phyloP scores from a whole-genome alignment of 2,329 filamentous ascomycete genomes.

The Sordariomycetes sp. region DNA sequence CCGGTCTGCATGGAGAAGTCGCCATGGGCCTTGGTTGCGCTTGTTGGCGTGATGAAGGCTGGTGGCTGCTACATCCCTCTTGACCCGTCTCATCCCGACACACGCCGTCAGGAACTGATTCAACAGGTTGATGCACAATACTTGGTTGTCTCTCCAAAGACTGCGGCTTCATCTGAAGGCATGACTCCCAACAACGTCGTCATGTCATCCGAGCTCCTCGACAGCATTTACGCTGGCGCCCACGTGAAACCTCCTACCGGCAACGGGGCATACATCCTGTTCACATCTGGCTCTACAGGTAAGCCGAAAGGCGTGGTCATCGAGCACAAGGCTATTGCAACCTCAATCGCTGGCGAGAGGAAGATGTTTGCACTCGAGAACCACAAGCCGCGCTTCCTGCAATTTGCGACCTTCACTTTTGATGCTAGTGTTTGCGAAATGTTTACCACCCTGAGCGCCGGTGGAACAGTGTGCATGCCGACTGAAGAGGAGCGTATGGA shows the following conservation, averaged over 20 bases:
- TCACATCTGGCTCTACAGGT: constrained; percentile 49
- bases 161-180: neutral
- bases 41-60: constrained; percentile 3
- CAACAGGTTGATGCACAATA: neutral
- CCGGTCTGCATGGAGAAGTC: constrained; percentile 6
- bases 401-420: constrained; percentile 1
- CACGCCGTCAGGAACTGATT: neutral
- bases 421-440: constrained; percentile 15
- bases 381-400: constrained; percentile 2
- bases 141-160: neutral
- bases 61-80: constrained; percentile 3
- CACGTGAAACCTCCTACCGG: neutral
- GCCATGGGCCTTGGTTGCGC: constrained; percentile 1
- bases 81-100: constrained; percentile 3
- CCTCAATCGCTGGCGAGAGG: neutral
- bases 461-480: constrained; percentile 24
- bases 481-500: constrained; percentile 22
- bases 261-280: constrained; percentile 12
- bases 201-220: neutral
- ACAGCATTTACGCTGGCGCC: neutral
- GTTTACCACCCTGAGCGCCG: constrained; percentile 21
- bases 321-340: neutral
- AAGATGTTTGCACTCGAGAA: neutral
- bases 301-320: constrained; percentile 44
- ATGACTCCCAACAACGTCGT: neutral